Evolutionary conservation across 306 rosid genomes (phyloP).

Genomic region (Fagus crenata): DNA sequence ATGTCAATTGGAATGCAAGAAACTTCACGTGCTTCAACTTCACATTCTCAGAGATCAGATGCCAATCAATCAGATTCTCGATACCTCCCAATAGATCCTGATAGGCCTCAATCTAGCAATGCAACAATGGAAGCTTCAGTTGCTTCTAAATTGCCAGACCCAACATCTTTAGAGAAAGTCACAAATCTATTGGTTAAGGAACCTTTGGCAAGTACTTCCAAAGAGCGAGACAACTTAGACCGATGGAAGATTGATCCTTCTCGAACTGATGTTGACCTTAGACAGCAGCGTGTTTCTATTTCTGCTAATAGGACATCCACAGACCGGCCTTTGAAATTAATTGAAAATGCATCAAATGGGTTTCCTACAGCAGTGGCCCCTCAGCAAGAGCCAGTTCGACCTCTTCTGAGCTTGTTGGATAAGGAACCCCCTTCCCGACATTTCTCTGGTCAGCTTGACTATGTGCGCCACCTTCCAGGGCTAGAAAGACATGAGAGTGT

Average conservation of each 20-base stretch:
- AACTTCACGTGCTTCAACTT: conserved; percentile 74
- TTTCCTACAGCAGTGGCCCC: conserved; percentile 45
- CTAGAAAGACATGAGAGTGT: conserved; percentile 96
- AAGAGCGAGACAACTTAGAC: conserved; percentile 64
- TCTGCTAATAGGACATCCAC: conserved; percentile 66
- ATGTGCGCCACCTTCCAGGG: conserved; percentile 82
- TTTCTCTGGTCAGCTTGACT: conserved; percentile 94
- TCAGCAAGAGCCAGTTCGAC: conserved; percentile 90
- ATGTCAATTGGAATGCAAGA: conserved; percentile 48
- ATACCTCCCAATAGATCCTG: conserved; percentile 51
- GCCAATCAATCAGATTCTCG: conserved; percentile 49
- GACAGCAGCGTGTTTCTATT: conserved; percentile 61
- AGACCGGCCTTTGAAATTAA: conserved; percentile 64
- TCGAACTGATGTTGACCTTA: conserved; percentile 58
- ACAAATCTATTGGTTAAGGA: conserved; percentile 54
- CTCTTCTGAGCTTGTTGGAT: conserved; percentile 96
- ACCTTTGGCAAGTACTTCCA: conserved; percentile 41
- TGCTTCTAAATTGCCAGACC: conserved; percentile 45
- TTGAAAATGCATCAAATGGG: conserved; percentile 73
- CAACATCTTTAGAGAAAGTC: conserved; percentile 50
- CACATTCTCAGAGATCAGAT: conserved; percentile 78
- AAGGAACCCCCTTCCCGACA: conserved; percentile 97
- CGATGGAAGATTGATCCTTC: conserved; percentile 69
- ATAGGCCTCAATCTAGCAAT: conserved; percentile 69
- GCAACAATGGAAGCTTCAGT: conserved; percentile 44